Evolutionary conservation across 495 filamentous ascomycete species (phyloP).

Genomic region (Lichenothelia convexa): DNA sequence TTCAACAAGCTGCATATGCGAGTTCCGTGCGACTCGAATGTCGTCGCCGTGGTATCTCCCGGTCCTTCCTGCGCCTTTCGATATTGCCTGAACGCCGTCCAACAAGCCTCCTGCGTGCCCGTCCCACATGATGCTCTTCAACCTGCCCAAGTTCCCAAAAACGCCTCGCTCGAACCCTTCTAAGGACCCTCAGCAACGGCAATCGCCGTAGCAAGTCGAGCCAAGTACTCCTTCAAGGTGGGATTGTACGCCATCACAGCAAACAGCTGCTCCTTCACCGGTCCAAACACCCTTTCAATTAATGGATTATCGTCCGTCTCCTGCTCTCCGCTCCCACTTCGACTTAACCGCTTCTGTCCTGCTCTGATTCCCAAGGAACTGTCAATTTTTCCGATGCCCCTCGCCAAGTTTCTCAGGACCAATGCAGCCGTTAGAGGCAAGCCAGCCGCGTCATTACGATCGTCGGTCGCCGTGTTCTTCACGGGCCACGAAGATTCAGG

Average conservation of each 20-base stretch:
- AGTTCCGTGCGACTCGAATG: too few relatives aligned
- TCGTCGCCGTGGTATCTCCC: too few relatives aligned
- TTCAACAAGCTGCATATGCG: too few relatives aligned
- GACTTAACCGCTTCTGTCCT: too few relatives aligned
- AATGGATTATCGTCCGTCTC: conserved; percentile 34
- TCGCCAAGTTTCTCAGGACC: conserved; percentile 73
- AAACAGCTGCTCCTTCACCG: conserved; percentile 24
- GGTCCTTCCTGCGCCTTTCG: too few relatives aligned
- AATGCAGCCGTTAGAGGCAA: conserved; percentile 70
- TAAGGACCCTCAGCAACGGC: conserved; percentile 12
- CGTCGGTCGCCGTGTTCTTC: conserved; percentile 55
- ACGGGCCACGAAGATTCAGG: conserved; percentile 27
- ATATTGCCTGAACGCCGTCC: too few relatives aligned
- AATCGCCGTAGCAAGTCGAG: conserved; percentile 25
- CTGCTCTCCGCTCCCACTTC: conserved; percentile 18
- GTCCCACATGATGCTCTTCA: too few relatives aligned
- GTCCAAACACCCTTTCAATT: conserved; percentile 27
- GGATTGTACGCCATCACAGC: conserved; percentile 30
- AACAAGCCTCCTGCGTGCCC: too few relatives aligned
- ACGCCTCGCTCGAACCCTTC: not conserved
- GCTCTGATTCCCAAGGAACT: too few relatives aligned
- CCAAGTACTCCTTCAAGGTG: conserved; percentile 26
- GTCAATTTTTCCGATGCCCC: conserved; percentile 14
- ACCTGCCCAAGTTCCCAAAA: too few relatives aligned
- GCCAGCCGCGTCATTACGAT: conserved; percentile 61